phyloP scores from a whole-genome alignment of 139 green algal genomes.

The Asterochloris sp. region DNA sequence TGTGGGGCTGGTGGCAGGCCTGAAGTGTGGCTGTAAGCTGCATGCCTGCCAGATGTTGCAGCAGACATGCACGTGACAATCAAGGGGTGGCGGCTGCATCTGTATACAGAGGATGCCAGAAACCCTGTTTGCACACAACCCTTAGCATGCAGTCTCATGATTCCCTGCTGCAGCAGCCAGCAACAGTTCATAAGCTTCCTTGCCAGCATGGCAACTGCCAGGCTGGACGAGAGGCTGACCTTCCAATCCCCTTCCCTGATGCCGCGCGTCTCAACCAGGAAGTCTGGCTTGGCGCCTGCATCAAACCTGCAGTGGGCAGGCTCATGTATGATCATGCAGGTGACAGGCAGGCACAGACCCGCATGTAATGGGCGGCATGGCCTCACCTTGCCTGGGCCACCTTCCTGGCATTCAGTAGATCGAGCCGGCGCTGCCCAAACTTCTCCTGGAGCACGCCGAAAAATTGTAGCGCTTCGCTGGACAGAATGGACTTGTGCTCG shows the following conservation, averaged over 20 bases:
- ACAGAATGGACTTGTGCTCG: constrained; percentile 55
- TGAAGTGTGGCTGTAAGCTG: too few species aligned
- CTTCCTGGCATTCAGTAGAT: constrained; percentile 56
- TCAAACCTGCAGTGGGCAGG: constrained; percentile 32
- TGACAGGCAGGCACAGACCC: constrained; percentile 7
- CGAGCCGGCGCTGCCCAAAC: constrained; percentile 57
- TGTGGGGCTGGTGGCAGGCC: too few species aligned
- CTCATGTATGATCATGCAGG: background rate
- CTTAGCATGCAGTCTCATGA: too few species aligned
- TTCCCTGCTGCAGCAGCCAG: too few species aligned
- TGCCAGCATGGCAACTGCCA: background rate
- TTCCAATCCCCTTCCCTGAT: constrained; percentile 65
- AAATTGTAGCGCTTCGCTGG: constrained; percentile 53
- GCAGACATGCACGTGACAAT: too few species aligned
- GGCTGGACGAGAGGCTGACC: constrained; percentile 14
- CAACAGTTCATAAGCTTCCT: too few species aligned
- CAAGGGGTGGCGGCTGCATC: too few species aligned
- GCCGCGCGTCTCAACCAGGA: constrained; percentile 63
- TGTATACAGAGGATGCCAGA: too few species aligned
- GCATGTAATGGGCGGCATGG: constrained; percentile 31
- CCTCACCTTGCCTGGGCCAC: background rate
- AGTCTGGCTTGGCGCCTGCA: constrained; percentile 55
- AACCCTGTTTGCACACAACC: too few species aligned
- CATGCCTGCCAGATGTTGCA: too few species aligned
- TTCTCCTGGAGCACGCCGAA: constrained; percentile 62